A percentile compares a stretch with the other conserved stretches of the same genome.
These are phyloP conservation scores for Beauveria medogensis DNA, from an alignment of 2,329 filamentous ascomycete species.

Conservation along the genomic window DNA sequence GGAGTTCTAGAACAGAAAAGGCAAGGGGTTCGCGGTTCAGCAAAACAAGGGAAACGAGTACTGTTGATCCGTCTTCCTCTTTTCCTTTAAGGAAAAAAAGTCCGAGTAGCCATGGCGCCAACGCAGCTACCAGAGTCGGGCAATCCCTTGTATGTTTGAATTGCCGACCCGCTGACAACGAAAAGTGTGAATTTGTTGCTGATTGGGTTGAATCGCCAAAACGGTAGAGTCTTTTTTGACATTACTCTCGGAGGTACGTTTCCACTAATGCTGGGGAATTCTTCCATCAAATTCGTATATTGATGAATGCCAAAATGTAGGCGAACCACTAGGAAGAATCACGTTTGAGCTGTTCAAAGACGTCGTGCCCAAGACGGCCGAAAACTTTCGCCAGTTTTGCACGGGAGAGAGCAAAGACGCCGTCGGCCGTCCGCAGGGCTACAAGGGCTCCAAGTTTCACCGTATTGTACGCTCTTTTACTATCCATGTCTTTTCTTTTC, in stretches of 20 bases:
- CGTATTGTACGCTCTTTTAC: conserved; percentile 59
- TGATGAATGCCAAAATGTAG: conserved; percentile 32
- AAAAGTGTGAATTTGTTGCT: not conserved
- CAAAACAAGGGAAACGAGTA: not conserved
- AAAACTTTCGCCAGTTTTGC: conserved; percentile 96
- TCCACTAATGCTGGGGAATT: not conserved
- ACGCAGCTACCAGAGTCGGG: conserved; percentile 39
- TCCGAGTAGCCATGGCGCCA: conserved; percentile 29
- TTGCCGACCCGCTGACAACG: no score
- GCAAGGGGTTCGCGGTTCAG: no score
- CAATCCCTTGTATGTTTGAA: conserved; percentile 35
- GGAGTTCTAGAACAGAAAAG: no score
- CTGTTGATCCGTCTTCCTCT: not conserved
- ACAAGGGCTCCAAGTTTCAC: conserved; percentile 92
- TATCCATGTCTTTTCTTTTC: not conserved
- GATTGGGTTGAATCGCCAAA: not conserved
- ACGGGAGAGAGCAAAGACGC: conserved; percentile 83
- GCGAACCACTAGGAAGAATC: conserved; percentile 77
- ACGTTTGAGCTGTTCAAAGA: conserved; percentile 87
- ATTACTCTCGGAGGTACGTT: conserved; percentile 66
- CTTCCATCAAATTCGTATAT: no score
- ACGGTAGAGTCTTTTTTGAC: conserved; percentile 57
- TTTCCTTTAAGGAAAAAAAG: not conserved
- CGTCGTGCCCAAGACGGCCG: conserved; percentile 76
- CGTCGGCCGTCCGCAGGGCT: conserved; percentile 74